A percentile compares a stretch with the other conserved stretches of the same genome.
Conservation (phyloP, 768 basidiomycete genomes). For the Pilatotrama ljubarskyi region DNA sequence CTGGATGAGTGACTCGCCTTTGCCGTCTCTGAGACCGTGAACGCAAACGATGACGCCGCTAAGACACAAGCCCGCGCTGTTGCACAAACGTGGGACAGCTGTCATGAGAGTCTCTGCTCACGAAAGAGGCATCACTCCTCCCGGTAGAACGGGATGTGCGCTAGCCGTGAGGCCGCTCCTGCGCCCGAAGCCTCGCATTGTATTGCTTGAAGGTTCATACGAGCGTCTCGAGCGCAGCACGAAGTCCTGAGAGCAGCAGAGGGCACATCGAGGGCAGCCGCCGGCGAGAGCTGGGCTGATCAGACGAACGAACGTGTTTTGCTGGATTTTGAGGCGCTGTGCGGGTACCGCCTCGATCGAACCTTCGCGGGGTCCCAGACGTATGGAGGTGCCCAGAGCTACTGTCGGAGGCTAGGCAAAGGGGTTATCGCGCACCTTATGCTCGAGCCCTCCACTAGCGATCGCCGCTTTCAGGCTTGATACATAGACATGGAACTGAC, state of each 20-base stretch:
- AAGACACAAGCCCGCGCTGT: not conserved
- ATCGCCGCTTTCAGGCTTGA: too few species aligned
- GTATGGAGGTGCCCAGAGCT: too few species aligned
- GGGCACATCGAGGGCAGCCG: not conserved
- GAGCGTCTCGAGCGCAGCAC: not conserved
- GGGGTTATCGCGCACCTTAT: too few species aligned
- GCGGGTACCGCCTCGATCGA: not conserved
- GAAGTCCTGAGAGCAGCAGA: not conserved
- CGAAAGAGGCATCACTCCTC: not conserved
- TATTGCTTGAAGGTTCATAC: not conserved
- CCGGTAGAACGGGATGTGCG: not conserved
- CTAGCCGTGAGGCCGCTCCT: not conserved
- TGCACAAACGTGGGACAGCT: conserved; percentile 10
- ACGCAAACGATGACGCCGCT: not conserved
- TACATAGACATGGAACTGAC: too few species aligned
- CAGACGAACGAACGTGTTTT: conserved; percentile 13
- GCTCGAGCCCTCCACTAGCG: too few species aligned
- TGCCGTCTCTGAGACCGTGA: not conserved
- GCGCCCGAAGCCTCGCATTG: not conserved
- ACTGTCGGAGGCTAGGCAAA: too few species aligned
- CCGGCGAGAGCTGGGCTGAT: too few species aligned
- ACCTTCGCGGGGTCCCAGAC: not conserved
- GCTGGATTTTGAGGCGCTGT: conserved; percentile 1
- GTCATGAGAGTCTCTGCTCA: not conserved
- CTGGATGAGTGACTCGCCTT: too few species aligned